A percentile compares a stretch with the other conserved stretches of the same genome.
Evolutionary conservation across 331 rosid genomes (phyloP).

Genomic region (Stylosanthes scabra): DNA sequence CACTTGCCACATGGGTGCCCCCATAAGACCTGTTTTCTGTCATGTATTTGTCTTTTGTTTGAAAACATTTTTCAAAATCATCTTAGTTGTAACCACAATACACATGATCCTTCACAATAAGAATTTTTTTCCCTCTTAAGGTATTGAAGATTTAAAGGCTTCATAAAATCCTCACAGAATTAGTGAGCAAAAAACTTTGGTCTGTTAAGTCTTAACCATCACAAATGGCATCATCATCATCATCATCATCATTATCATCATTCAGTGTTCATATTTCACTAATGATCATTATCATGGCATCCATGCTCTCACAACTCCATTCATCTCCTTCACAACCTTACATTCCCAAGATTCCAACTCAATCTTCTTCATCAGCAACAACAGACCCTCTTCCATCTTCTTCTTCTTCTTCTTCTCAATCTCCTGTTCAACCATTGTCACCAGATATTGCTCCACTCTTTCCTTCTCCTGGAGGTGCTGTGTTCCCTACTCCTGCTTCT

Average conservation of each 20-base stretch:
- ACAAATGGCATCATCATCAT: slow-evolving; percentile 59
- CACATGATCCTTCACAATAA: too few species aligned
- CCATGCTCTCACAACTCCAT: slow-evolving; percentile 55
- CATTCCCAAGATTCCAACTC: slow-evolving; percentile 46
- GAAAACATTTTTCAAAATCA: too few species aligned
- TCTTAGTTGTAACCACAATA: too few species aligned
- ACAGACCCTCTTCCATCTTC: slow-evolving; percentile 50
- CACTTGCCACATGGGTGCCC: slow-evolving; percentile 46
- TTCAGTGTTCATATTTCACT: slow-evolving; percentile 54
- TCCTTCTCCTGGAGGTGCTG: slow-evolving; percentile 85
- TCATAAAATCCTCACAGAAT: slow-evolving; percentile 27
- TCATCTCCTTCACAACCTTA: slow-evolving; percentile 45
- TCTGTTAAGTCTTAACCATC: slow-evolving; percentile 57
- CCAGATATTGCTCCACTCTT: slow-evolving; percentile 90
- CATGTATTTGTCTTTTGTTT: too few species aligned
- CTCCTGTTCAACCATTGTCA: slow-evolving; percentile 63
- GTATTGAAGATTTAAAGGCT: slow-evolving; percentile 44
- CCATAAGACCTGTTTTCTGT: slow-evolving; percentile 16
- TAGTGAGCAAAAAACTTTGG: slow-evolving; percentile 25
- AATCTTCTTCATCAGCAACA: slow-evolving; percentile 56
- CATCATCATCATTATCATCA: slow-evolving; percentile 61
- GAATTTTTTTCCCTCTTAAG: slow-evolving; percentile 23
- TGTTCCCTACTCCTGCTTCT: slow-evolving; percentile 60
- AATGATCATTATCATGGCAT: slow-evolving; percentile 51
- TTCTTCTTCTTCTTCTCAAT: slow-evolving; percentile 11